Conservation (phyloP, 2,329 filamentous ascomycete genomes). For the Monascus ruber region DNA sequence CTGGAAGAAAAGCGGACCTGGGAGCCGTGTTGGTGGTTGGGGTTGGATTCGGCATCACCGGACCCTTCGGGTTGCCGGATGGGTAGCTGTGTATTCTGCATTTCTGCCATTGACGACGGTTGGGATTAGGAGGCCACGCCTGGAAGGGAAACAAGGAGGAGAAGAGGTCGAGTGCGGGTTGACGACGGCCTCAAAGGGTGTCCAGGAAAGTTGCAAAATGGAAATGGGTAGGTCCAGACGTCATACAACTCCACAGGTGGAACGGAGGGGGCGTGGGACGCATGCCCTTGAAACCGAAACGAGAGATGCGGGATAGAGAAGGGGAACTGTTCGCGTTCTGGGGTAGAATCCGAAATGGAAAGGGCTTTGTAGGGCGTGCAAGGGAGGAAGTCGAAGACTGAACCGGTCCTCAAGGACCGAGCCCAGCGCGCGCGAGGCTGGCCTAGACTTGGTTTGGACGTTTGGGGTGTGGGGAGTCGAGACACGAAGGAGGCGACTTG, state of each 20-base stretch:
- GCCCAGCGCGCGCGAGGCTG: no score
- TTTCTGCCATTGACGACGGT: neutral
- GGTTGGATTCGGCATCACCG: slow-evolving; percentile 16
- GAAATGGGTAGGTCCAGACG: neutral
- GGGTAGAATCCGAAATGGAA: no score
- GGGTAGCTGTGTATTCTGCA: slow-evolving; percentile 6
- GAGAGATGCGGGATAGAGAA: neutral
- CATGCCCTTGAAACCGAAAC: neutral
- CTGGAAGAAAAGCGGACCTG: slow-evolving; percentile 60
- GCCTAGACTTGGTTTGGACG: no score
- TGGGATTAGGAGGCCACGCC: neutral
- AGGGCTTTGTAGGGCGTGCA: no score
- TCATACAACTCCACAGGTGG: neutral
- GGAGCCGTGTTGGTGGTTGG: slow-evolving; percentile 15
- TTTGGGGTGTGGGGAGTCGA: no score
- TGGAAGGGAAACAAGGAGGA: neutral
- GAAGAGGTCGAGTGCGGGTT: neutral
- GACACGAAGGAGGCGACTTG: neutral
- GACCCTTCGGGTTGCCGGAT: slow-evolving; percentile 12
- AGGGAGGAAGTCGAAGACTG: no score
- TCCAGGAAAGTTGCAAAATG: neutral
- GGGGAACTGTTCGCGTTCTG: neutral
- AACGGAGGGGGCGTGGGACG: neutral
- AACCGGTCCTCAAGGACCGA: no score
- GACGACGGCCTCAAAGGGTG: neutral